Base-by-base conservation (phyloP, 805 yeast species). In the Candida palmyrensis region DNA sequence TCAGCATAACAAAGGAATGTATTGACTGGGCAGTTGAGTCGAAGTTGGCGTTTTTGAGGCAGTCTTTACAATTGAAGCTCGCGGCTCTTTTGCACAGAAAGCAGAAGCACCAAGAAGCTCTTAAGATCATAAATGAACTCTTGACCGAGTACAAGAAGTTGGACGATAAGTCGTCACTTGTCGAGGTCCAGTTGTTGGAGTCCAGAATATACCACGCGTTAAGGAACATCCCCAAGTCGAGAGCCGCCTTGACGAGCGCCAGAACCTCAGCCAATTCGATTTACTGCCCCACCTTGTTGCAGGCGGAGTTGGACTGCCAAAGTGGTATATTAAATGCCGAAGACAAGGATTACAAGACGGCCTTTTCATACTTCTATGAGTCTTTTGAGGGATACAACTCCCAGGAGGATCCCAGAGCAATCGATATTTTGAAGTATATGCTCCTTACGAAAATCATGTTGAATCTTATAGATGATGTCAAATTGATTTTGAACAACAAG, bases 251-350 rank as follows among this genome's bases (percentile, higher is more conserved):
- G 48, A 88, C 97, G 2, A 80, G 95, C 29, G 96, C 98, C 2
- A 77, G 97, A 59, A 92, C 98, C 0, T 82, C 95, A 3, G 98
- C 98, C n/a, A 94, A 92, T 57, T 75, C 97, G 15, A 86, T 92
- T 33, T 94, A 89, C 65, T 85, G 96, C 49, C 95, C 97, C 7
- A 84, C 97, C n/a, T 67, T 79, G 32, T 73, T 82, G 47, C 96
- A 92, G 62, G 97, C 97, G 1, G 95, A 88, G 53, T 73, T 92
- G 35, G 99, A 92, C 56, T 75, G 86, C 62, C 88, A 90, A 81
- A 81, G 94, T 54, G 98, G 99, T 47, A 79, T 90, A 36, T 72
- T 92, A 42, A 94, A 90, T 63, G 95, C 97, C 24, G 97, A 92
- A 60, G 97, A 92, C 49, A 85, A 85, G 57, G 99, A 92, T 59